Evolutionary conservation across 169 alveolate genomes (phyloP).

Genomic region (Plasmodium berghei): DNA sequence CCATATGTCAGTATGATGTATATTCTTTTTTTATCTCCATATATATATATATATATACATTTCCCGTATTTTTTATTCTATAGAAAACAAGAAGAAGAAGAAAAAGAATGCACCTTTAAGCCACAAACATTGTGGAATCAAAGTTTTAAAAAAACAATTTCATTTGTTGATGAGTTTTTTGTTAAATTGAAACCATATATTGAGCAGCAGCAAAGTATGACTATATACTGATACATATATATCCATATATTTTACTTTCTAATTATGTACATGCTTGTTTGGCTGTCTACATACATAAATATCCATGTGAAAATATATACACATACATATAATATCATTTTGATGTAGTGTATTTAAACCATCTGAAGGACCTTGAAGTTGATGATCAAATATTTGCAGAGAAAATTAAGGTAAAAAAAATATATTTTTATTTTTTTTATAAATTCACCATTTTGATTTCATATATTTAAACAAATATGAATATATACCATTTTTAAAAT

Average conservation of each 20-base stretch:
- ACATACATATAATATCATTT: neutral
- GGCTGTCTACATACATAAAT: neutral
- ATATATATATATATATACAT: neutral
- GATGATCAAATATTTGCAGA: constrained; percentile 48
- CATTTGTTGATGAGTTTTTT: constrained; percentile 68
- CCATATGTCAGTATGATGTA: neutral
- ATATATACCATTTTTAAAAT: neutral
- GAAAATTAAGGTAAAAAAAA: constrained; percentile 32
- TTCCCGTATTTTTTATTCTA: neutral
- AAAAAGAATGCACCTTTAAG: constrained; percentile 69
- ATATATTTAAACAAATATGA: neutral
- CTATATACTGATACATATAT: neutral
- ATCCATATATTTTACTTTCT: no score
- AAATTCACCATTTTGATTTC: neutral
- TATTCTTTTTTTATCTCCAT: neutral
- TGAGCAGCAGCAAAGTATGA: constrained; percentile 58
- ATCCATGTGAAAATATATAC: neutral
- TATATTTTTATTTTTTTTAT: neutral
- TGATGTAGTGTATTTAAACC: constrained; percentile 32
- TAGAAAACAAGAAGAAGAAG: constrained; percentile 71
- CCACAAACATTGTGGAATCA: constrained; percentile 72
- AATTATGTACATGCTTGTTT: no score
- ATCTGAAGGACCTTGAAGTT: constrained; percentile 50
- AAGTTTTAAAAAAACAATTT: constrained; percentile 65
- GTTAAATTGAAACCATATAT: constrained; percentile 66